A percentile compares a stretch with the other conserved stretches of the same genome.
Conservation (phyloP, 2,329 filamentous ascomycete genomes). For the Colletotrichum sublineola region DNA sequence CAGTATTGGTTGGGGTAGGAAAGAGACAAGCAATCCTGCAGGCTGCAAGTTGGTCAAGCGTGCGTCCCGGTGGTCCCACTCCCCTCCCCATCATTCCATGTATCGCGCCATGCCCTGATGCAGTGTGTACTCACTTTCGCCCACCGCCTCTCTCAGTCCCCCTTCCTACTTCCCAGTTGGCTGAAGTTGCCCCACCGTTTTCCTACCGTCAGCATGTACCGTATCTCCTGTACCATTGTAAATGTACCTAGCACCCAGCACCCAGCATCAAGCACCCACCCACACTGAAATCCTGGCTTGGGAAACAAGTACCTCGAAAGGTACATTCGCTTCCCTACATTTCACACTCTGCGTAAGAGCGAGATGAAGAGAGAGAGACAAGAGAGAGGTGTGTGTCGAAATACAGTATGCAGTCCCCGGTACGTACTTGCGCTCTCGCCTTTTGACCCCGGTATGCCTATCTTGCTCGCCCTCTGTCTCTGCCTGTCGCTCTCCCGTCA, state of each 20-base stretch:
- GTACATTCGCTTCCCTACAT: background rate
- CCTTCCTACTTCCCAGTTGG: constrained; percentile 14
- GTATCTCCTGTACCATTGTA: constrained; percentile 1
- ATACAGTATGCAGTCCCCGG: constrained; percentile 19
- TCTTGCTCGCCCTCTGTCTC: constrained; percentile 29
- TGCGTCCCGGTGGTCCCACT: constrained; percentile 34
- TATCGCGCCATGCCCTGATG: constrained; percentile 28
- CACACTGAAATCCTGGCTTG: no score
- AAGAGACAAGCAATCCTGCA: constrained; percentile 23
- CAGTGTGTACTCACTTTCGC: constrained; percentile 14
- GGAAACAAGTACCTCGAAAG: background rate
- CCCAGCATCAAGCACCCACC: background rate
- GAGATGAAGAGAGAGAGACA: background rate
- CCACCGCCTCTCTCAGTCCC: constrained; percentile 40
- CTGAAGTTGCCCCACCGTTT: background rate
- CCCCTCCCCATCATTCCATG: constrained; percentile 35
- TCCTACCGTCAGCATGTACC: background rate
- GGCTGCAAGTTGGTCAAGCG: constrained; percentile 32
- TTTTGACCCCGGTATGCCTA: constrained; percentile 49
- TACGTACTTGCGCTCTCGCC: constrained; percentile 46
- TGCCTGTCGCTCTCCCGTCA: constrained; percentile 45
- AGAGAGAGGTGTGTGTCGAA: constrained; percentile 13
- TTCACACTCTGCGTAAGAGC: background rate
- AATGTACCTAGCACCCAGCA: constrained; percentile 1
- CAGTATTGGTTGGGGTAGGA: background rate